Conservation (phyloP, 2,329 filamentous ascomycete species). For the Esteya vermicola region DNA sequence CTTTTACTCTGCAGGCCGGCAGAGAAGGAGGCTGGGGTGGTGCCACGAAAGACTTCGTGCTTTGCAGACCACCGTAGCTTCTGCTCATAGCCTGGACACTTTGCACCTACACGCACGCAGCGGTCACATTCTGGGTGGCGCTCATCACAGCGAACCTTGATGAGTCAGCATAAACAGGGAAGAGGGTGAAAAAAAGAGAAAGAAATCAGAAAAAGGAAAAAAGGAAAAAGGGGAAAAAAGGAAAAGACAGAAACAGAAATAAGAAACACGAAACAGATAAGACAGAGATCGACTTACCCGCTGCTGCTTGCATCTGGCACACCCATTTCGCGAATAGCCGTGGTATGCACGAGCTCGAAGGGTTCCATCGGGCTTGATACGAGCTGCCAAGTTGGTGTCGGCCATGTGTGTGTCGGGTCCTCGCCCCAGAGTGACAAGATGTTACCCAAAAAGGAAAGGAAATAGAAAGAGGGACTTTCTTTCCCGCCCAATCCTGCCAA, state of each 20-base stretch:
- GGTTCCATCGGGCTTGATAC: background rate
- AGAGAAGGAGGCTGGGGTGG: background rate
- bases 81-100: conserved; percentile 30
- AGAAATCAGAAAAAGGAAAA: background rate
- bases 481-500: too few relatives aligned
- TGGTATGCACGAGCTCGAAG: conserved; percentile 7
- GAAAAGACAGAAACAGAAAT: background rate
- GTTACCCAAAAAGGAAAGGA: background rate
- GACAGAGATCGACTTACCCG: conserved; percentile 4
- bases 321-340: conserved; percentile 12
- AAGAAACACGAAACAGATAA: too few relatives aligned
- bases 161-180: background rate
- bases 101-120: conserved; percentile 25
- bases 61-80: conserved; percentile 32
- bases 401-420: too few relatives aligned
- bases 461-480: too few relatives aligned
- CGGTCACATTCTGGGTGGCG: conserved; percentile 20
- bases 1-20: background rate
- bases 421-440: background rate
- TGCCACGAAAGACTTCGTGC: conserved; percentile 22
- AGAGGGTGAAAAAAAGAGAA: too few relatives aligned
- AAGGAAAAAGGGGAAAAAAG: background rate
- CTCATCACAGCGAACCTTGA: conserved; percentile 11
- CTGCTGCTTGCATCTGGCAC: conserved; percentile 11
- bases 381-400: conserved; percentile 1